These are phyloP conservation scores for Talaromyces sp. DNA, from an alignment of 2,329 filamentous ascomycete species.

Conservation along the genomic window DNA sequence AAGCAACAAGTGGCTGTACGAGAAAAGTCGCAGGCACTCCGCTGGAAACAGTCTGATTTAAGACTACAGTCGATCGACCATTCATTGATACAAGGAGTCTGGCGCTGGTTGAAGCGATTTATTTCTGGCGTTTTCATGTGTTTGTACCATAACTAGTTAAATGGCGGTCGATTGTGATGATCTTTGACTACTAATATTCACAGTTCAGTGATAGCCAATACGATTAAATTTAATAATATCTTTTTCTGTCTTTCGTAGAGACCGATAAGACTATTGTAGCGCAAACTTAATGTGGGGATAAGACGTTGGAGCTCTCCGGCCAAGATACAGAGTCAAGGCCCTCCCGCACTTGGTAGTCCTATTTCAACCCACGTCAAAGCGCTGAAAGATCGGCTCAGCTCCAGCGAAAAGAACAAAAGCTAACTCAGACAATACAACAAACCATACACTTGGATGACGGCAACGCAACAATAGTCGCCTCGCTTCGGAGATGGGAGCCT, in stretches of 20 bases:
- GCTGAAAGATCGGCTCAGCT: neutral
- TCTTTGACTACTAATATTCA: neutral
- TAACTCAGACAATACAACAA: too few species aligned
- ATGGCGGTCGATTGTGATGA: neutral
- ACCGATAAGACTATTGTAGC: slow-evolving; percentile 1
- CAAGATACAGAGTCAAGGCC: neutral
- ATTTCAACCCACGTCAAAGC: neutral
- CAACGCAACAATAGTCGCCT: slow-evolving; percentile 24
- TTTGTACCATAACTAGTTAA: neutral
- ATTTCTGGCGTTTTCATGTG: slow-evolving; percentile 7
- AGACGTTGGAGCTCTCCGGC: neutral
- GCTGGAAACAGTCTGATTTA: slow-evolving; percentile 30
- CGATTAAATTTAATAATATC: neutral
- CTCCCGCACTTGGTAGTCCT: slow-evolving; percentile 2
- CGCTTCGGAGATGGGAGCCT: slow-evolving; percentile 74
- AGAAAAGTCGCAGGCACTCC: slow-evolving; percentile 59
- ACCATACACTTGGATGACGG: slow-evolving; percentile 15
- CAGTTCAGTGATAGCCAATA: neutral
- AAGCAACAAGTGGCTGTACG: slow-evolving; percentile 94
- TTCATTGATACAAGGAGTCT: slow-evolving; percentile 12
- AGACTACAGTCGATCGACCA: slow-evolving; percentile 4
- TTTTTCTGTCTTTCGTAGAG: neutral
- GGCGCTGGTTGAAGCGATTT: slow-evolving; percentile 9
- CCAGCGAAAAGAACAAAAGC: neutral
- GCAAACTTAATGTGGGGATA: slow-evolving; percentile 7